phyloP scores from a whole-genome alignment of 2,329 filamentous ascomycete genomes.

The Zelopaecilomyces penicillatus region DNA sequence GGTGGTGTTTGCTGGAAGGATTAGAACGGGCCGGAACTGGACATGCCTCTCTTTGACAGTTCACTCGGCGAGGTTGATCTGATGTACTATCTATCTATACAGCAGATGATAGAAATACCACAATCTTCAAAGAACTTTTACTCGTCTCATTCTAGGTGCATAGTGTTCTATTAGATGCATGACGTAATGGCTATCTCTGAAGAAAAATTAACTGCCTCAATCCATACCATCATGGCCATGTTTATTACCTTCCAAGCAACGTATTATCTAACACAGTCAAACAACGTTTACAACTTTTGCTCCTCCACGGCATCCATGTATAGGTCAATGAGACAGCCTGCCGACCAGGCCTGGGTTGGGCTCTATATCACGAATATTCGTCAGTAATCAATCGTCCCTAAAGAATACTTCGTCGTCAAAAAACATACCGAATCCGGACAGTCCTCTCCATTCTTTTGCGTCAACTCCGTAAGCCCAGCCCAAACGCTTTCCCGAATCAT shows the following conservation, averaged over 20 bases:
- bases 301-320: constrained; percentile 79
- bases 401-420: not conserved
- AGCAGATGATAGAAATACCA: not conserved
- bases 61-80: too few relatives aligned
- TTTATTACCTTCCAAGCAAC: not conserved
- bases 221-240: not conserved
- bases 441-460: constrained; percentile 76
- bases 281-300: constrained; percentile 21
- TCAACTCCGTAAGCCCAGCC: constrained; percentile 89
- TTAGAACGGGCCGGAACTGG: too few relatives aligned
- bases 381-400: not conserved
- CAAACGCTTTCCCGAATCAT: constrained; percentile 73
- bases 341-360: constrained; percentile 94
- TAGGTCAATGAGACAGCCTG: constrained; percentile 86
- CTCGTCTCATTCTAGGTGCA: not conserved
- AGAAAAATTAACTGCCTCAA: not conserved
- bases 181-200: too few relatives aligned
- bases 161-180: too few relatives aligned
- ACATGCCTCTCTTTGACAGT: too few relatives aligned
- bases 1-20: too few relatives aligned
- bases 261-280: not conserved
- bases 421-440: constrained; percentile 78
- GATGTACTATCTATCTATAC: too few relatives aligned
- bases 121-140: constrained; percentile 2
- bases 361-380: constrained; percentile 43